Evolutionary conservation across 1,284 basidiomycete genomes (phyloP).

Genomic region (Phylloporus sp.): DNA sequence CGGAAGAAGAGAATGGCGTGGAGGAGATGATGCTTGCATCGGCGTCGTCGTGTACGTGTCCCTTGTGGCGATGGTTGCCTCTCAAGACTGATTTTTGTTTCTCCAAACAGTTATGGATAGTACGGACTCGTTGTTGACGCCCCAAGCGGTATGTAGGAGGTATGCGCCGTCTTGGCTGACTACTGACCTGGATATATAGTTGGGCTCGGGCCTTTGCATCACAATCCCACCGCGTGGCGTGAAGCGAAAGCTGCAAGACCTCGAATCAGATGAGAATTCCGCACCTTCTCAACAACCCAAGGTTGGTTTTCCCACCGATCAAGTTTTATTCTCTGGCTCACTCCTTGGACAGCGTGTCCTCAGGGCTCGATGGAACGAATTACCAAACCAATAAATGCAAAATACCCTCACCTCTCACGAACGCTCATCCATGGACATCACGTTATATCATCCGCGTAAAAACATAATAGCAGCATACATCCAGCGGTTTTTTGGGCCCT

Average conservation of each 20-base stretch:
- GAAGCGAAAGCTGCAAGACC: slow-evolving; percentile 35
- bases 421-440: slow-evolving; percentile 9
- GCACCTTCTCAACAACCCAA: slow-evolving; percentile 16
- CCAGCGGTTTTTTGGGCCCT: not conserved
- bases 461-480: not conserved
- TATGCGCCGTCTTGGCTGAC: not conserved
- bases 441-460: slow-evolving; percentile 7
- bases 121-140: slow-evolving; percentile 11
- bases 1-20: slow-evolving; percentile 26
- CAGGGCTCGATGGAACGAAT: slow-evolving; percentile 14
- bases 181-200: slow-evolving; percentile 13
- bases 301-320: slow-evolving; percentile 11
- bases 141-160: slow-evolving; percentile 18
- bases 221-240: slow-evolving; percentile 20
- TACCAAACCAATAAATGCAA: slow-evolving; percentile 9
- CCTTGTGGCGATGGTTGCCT: not conserved
- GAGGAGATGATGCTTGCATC: slow-evolving; percentile 14
- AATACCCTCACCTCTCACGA: slow-evolving; percentile 1
- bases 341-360: slow-evolving; percentile 14
- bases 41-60: slow-evolving; percentile 22
- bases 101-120: slow-evolving; percentile 6
- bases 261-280: slow-evolving; percentile 11
- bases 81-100: slow-evolving; percentile 1
- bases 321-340: not conserved
- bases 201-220: slow-evolving; percentile 30